Conservation (phyloP, 1,139 yeast genomes). For the Kodamaea derodonti region DNA sequence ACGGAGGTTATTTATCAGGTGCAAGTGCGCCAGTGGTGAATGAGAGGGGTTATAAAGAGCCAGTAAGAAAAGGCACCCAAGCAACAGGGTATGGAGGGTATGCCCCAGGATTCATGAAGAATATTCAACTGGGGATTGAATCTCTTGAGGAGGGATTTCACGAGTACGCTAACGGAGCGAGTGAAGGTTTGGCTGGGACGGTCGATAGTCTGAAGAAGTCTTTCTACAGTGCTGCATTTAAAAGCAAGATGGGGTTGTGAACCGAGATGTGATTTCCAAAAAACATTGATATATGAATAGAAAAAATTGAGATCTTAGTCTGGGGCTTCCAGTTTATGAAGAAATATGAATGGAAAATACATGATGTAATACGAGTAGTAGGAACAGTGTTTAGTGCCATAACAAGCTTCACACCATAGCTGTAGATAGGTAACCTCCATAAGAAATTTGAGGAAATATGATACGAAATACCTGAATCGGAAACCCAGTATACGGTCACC, state of each 20-base stretch:
- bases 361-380: too few species aligned
- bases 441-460: too few species aligned
- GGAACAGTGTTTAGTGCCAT: too few species aligned
- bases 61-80: conserved; percentile 36
- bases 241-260: conserved; percentile 52
- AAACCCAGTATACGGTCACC: too few species aligned
- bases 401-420: too few species aligned
- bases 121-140: conserved; percentile 52
- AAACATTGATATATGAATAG: not conserved
- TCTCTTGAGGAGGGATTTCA: conserved; percentile 52
- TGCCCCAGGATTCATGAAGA: conserved; percentile 40
- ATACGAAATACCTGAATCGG: too few species aligned
- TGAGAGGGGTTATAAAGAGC: conserved; percentile 45
- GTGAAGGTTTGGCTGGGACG: conserved; percentile 52
- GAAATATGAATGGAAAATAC: too few species aligned
- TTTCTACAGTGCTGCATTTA: conserved; percentile 49
- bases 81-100: conserved; percentile 24
- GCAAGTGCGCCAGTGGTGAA: conserved; percentile 10
- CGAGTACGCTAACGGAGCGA: conserved; percentile 54
- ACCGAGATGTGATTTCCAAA: not conserved
- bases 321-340: too few species aligned
- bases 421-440: too few species aligned
- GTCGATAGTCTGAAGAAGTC: conserved; percentile 49
- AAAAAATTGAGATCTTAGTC: too few species aligned
- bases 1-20: conserved; percentile 16